Base-by-base conservation (phyloP, 2,329 filamentous ascomycete genomes). In the Cytospora schulzeri region DNA sequence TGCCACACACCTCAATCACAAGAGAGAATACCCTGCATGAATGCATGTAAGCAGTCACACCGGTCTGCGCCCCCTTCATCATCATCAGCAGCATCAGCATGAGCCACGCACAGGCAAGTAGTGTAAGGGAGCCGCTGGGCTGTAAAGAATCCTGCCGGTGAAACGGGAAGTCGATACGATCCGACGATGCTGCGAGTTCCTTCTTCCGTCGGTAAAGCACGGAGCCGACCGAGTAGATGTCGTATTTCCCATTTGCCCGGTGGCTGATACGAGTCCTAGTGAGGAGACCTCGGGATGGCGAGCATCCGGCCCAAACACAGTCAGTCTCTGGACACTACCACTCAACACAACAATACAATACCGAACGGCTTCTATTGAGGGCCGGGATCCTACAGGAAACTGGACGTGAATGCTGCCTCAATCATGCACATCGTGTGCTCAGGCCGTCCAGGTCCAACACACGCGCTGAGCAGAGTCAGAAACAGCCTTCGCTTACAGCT, bases 1-100 rank as follows among this genome's bases (percentile, higher is more conserved):
- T 62, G 60, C 60, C 41, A 48, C 41, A 22, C 41, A 22, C n/a
- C 19, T 22, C n/a, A 48, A n/a, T 24, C 38, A 41, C 38, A 19
- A 22, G 2, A 14, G 15, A 35, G 4, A 4, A 22, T 12, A 11
- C n/a, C 41, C 41, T 48, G 41, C 41, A 48, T 48, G n/a, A 24
- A 12, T 48, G 41, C n/a, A 24, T 48, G 41, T 22, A 48, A 48
- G 41, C 4, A 48, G 9, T 48, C 41, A 48, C 41, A 48, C 41
- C 41, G 41, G 41, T 48, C 41, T 48, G 24, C 41, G 41, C 41
- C 41, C 12, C 41, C 19, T 48, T 22, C 41, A 48, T 48, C 41
- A 48, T 48, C n/a, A 48, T 22, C 41, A 48, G 4, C 41, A 22
- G 19, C 41, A 48, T 9, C 7, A 22, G 41, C 41, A 8, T 11